phyloP scores from a whole-genome alignment of 2,329 filamentous ascomycete genomes.

The Rugonectria rugulosa region DNA sequence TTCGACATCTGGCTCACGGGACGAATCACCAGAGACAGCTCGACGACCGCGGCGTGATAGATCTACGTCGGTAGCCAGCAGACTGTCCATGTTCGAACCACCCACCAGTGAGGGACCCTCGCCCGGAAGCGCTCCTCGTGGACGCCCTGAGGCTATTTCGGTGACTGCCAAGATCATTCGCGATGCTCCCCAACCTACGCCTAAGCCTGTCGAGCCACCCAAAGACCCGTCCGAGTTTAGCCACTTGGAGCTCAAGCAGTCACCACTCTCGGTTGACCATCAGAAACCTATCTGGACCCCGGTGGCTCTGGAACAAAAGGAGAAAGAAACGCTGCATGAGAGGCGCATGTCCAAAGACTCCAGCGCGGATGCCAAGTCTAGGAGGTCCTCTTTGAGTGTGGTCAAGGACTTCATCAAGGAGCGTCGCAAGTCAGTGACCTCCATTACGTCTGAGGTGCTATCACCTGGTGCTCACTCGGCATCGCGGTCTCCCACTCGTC shows the following conservation, averaged over 20 bases:
- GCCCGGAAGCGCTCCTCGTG: conserved; percentile 48
- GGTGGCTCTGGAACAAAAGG: conserved; percentile 45
- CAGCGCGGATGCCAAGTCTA: conserved; percentile 49
- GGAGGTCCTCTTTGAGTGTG: conserved; percentile 66
- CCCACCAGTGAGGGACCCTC: conserved; percentile 31
- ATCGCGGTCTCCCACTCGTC: conserved; percentile 56
- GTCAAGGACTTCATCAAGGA: conserved; percentile 70
- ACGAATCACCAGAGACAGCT: conserved; percentile 55
- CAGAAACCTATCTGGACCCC: conserved; percentile 46
- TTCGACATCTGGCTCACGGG: conserved; percentile 48
- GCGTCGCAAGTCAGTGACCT: conserved; percentile 59
- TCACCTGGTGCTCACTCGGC: conserved; percentile 31
- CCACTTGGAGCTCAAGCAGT: conserved; percentile 63
- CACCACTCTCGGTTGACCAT: conserved; percentile 65
- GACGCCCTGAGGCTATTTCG: conserved; percentile 78
- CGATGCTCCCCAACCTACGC: conserved; percentile 58
- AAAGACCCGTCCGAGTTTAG: conserved; percentile 54
- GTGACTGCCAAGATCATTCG: conserved; percentile 86
- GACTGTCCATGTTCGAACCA: conserved; percentile 63
- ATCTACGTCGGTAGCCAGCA: conserved; percentile 62
- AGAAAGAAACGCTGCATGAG: conserved; percentile 55
- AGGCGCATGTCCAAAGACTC: conserved; percentile 54
- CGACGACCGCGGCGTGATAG: conserved; percentile 51
- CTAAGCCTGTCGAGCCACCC: conserved; percentile 50
- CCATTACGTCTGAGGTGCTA: conserved; percentile 53